Conservation (phyloP, 2,329 filamentous ascomycete genomes). For the Penicillium sp. region DNA sequence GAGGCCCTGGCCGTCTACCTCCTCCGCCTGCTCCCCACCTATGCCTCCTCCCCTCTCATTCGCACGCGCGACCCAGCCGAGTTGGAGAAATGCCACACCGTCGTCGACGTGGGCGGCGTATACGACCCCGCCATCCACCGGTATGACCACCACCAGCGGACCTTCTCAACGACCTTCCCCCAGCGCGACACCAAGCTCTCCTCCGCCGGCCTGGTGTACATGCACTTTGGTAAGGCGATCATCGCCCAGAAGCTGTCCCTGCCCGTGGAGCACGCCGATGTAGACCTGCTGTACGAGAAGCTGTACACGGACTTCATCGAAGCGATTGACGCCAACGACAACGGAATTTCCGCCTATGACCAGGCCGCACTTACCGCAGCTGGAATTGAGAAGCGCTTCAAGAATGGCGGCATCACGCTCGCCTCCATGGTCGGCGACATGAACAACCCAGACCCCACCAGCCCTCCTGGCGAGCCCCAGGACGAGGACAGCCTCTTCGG, state of each 20-base stretch:
- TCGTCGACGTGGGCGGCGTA: constrained; percentile 95
- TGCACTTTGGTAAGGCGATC: constrained; percentile 88
- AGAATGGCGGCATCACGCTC: constrained; percentile 76
- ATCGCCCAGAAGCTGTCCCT: constrained; percentile 66
- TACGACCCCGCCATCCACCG: constrained; percentile 75
- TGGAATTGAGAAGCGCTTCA: constrained; percentile 77
- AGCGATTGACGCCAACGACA: constrained; percentile 96
- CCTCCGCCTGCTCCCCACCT: constrained; percentile 82
- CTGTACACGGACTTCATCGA: constrained; percentile 92
- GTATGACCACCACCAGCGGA: constrained; percentile 97
- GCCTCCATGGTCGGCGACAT: constrained; percentile 77
- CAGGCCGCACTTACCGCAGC: constrained; percentile 64
- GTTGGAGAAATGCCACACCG: constrained; percentile 82
- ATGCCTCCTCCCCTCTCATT: constrained; percentile 69
- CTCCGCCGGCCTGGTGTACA: constrained; percentile 88
- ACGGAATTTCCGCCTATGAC: constrained; percentile 84
- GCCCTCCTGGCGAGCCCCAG: constrained; percentile 58
- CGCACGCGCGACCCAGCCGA: constrained; percentile 81
- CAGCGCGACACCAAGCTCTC: constrained; percentile 82
- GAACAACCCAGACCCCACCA: constrained; percentile 62
- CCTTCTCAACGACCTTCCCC: constrained; percentile 82
- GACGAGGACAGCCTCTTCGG: constrained; percentile 79
- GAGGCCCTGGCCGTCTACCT: constrained; percentile 96
- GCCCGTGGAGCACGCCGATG: constrained; percentile 61
- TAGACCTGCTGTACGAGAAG: constrained; percentile 77